Conservation (phyloP, 2,329 filamentous ascomycete species). For the Exophiala alcalophila region DNA sequence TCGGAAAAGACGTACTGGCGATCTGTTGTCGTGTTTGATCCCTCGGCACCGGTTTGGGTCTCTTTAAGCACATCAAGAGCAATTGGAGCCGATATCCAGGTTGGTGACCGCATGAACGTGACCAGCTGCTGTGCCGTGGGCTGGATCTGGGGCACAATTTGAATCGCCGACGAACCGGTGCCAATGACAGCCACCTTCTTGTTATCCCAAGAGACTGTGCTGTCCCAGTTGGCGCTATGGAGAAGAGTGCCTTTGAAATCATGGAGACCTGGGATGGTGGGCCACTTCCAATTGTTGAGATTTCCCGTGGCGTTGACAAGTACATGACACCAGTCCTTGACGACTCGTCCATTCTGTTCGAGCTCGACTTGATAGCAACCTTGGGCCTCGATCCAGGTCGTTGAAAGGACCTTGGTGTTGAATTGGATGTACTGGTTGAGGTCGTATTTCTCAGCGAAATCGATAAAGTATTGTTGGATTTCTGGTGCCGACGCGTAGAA, state of each 20-base stretch:
- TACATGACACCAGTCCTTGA: conserved; percentile 10
- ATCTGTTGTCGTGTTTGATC: background rate
- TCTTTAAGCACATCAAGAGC: background rate
- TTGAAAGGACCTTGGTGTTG: conserved; percentile 4
- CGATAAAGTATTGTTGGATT: conserved; percentile 32
- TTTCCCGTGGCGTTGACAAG: conserved; percentile 44
- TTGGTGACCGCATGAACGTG: conserved; percentile 32
- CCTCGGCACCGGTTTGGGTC: conserved; percentile 1
- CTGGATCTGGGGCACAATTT: conserved; percentile 13
- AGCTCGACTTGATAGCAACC: conserved; percentile 9
- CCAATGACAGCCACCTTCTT: conserved; percentile 20
- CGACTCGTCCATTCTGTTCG: conserved; percentile 24
- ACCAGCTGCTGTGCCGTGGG: conserved; percentile 30
- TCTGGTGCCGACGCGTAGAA: conserved; percentile 31
- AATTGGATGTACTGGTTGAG: conserved; percentile 7
- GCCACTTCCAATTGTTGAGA: conserved; percentile 45
- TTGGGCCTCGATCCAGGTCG: conserved; percentile 11
- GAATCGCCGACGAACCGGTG: conserved; percentile 16
- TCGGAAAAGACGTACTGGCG: background rate
- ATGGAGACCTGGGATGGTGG: conserved; percentile 46
- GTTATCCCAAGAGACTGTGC: conserved; percentile 14
- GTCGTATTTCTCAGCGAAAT: conserved; percentile 28
- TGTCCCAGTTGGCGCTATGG: conserved; percentile 46
- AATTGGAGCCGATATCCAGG: conserved; percentile 24
- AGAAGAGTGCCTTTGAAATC: conserved; percentile 47